Evolutionary conservation across 2,329 filamentous ascomycete genomes (phyloP), one percentile per base, ranked within the genome.

Genomic region (Colletotrichum tropicicola): DNA sequence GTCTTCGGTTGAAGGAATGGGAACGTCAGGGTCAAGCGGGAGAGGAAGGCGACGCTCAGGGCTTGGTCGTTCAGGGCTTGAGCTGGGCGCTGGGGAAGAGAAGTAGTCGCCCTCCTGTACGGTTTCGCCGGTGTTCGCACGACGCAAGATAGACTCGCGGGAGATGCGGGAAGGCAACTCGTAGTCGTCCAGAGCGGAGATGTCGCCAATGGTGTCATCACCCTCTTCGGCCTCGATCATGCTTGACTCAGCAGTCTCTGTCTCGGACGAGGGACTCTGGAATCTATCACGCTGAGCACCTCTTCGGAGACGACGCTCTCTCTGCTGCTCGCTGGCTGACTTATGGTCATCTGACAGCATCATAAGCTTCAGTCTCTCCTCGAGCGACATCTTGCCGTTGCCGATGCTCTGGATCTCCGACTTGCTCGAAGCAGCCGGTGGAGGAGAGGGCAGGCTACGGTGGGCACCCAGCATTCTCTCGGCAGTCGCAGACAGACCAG

Each of bases 131-230:
- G 85, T 92, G 74, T 96, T 93, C 59, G 98, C 91, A 67, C 95
- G 93, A 56, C 92, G 90, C 71, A 98, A 83, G 70, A 98, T 98
- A 0, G 94, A 97, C 75, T 98, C 96, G 37, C 95, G 89, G 8
- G 95, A 98, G 73, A 98, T 97, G 58, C 91, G 91, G 10, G 92
- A 85, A 17, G 89, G 92, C 13, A 91, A 80, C 68, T 91, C 84
- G 70, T 91, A 91, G 62, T 90, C 87, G 66, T 86, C 83, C 60
- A 90, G 77, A 10, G 84, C 79, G 56, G 86, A 85, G 70, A 90
- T 76, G 59, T 91, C 88, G 47, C 86, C 88, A 44, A 89, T 73
- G 2, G 84, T 83, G 58, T 89, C 86, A 19, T 89, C 87, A 43
- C 84, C 86, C 69, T 89, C 87, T 12, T 83, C 79, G 9, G 74